Conservation (phyloP, 257 asterid genomes). For the Plantago ovata region DNA sequence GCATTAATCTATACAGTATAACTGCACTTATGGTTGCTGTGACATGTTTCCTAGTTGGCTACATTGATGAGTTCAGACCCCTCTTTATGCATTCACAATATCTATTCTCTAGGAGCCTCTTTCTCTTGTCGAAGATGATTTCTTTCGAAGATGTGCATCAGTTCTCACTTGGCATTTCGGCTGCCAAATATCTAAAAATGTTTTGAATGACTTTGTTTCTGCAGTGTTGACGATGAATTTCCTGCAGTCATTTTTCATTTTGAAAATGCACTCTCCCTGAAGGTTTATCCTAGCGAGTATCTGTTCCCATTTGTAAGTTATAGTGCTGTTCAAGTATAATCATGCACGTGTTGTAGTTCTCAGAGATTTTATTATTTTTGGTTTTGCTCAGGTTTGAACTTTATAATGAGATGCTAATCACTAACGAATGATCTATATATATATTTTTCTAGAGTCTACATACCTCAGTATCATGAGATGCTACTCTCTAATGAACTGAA, state of each 20-base stretch:
- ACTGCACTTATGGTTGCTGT: neutral
- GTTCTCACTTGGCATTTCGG: neutral
- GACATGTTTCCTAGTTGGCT: no score
- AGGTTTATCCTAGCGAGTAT: slow-evolving; percentile 87
- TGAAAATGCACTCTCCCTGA: slow-evolving; percentile 72
- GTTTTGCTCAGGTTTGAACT: neutral
- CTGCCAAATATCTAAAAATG: neutral
- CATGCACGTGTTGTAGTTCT: slow-evolving; percentile 13
- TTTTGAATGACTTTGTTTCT: slow-evolving; percentile 23
- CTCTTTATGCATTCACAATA: neutral
- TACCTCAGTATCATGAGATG: no score
- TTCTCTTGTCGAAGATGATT: neutral
- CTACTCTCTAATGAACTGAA: no score
- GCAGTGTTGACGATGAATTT: slow-evolving; percentile 96
- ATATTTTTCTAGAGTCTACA: no score
- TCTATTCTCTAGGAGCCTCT: neutral
- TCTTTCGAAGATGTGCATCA: neutral
- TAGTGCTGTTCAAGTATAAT: slow-evolving; percentile 12
- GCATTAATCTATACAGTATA: neutral
- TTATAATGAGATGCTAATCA: no score
- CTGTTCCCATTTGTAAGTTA: slow-evolving; percentile 90
- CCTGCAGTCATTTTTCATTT: slow-evolving; percentile 85
- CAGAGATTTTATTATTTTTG: slow-evolving; percentile 3
- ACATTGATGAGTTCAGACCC: no score
- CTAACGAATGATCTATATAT: no score